Evolutionary conservation across 116 monocot species (phyloP), one percentile per base, ranked within the genome.

Genomic region (Zostera marina): DNA sequence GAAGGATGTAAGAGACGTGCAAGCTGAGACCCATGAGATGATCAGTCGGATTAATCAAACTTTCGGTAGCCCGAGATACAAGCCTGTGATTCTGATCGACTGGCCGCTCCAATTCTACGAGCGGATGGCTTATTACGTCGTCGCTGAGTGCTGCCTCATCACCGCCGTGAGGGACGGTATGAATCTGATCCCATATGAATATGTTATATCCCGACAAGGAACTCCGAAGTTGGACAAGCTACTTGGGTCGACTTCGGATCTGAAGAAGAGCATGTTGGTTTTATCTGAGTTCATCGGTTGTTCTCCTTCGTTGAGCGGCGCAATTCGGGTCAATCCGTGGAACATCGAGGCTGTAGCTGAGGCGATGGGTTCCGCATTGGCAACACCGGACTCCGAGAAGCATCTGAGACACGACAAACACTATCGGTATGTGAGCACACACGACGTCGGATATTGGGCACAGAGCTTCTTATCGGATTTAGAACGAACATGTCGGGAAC

Each of bases 131-230:
- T 81, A 84, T 62, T 89, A 89, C 44, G 73, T 69, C 8, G 70
- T 75, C 3, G 89, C 89, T 0, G 84, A 89, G 67, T 79, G 83
- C 44, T 81, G 84, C 47, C 44, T 89, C 43, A 78, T 89, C 11
- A 89, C 89, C 0, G 89, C 89, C 0, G 89, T 89, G 11, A 57
- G 88, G 20, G 84, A 88, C 44, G 88, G 88, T 14, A 88, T 88
- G 88, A 88, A 88, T 63, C 69, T 84, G 25, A 89, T 84, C 21
- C 89, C 89, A 1, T 89, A 89, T 20, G 89, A 89, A 60, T 89
- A 89, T 64, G 58, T 89, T 23, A 68, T 89, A 22, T 70, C 84
- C 1, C 47, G 89, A 25, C 89, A 89, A 47, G 89, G 89, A 3
- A 89, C 72, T 42, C 73, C 73, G 68, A 63, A 47, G 51, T 71